Base-by-base conservation (phyloP, 768 basidiomycete genomes). In the Russula abietina region DNA sequence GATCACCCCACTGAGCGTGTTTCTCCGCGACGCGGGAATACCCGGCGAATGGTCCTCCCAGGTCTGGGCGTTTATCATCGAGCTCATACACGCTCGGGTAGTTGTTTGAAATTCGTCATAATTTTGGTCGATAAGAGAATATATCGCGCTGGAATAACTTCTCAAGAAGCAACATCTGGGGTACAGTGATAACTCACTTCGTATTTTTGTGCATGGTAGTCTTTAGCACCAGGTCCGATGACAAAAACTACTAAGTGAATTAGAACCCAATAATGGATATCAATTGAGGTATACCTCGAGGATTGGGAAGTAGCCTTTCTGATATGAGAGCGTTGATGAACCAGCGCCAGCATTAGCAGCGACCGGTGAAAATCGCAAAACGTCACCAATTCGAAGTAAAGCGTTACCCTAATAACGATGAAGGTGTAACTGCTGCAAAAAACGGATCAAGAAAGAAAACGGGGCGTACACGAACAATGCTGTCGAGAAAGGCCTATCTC, bases 301-400 rank as follows among this genome's bases (percentile, higher is more conserved):
- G n/a, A 76, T 49, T 2, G 69, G 71, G 46, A 76, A 68, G 58
- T 73, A 75, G 1, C 69, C 74, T 17, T 67, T 60, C 64, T 75
- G 72, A 59, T 73, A 77, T 7, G 75, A 73, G 26, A 76, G 61
- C 0, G 49, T 57, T 14, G 39, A 52, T 0, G 46, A 43, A 1
- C 43, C 43, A 5, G 51, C 30, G 12, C 67, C 72, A 1, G 65
- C 67, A 33, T 55, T 41, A 32, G 59, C 55, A 26, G 65, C 53
- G 11, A 75, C 71, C 1, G 67, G 55, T 3, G 53, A 24, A 36
- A 62, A 73, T 5, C 65, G 52, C 30, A 76, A 51, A 49, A 75
- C 71, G n/a, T 74, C 72, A n/a, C 70, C 69, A 5, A 76, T 66
- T 3, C 73, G 67, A 3, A 69, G 19, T 22, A 75, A 60, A 0